Conservation (phyloP, 2,329 filamentous ascomycete species). For the Fusarium bulbicola region DNA sequence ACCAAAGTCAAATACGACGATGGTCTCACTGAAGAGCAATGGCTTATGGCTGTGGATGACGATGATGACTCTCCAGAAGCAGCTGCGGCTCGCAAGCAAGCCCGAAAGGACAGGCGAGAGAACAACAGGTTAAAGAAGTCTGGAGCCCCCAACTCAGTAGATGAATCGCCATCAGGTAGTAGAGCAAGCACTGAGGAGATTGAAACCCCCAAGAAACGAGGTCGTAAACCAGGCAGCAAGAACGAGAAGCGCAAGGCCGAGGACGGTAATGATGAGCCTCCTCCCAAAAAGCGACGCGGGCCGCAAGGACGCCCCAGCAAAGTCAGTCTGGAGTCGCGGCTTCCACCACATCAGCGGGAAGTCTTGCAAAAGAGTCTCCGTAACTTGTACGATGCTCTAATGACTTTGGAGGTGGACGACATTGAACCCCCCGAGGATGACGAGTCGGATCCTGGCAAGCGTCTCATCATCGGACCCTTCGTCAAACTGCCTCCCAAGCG, state of each 20-base stretch:
- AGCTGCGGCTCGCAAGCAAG: conserved; percentile 89
- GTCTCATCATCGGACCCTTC: conserved; percentile 92
- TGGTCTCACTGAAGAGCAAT: conserved; percentile 97
- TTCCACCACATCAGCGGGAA: conserved; percentile 75
- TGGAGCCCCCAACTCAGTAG: conserved; percentile 49
- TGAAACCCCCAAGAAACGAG: conserved; percentile 81
- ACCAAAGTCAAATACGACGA: conserved; percentile 97
- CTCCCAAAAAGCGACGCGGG: conserved; percentile 80
- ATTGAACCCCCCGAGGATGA: conserved; percentile 66
- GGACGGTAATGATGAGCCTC: conserved; percentile 78
- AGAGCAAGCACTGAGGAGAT: conserved; percentile 84
- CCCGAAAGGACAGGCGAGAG: conserved; percentile 81
- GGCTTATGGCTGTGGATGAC: conserved; percentile 97
- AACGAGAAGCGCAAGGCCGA: conserved; percentile 90
- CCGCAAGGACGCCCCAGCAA: conserved; percentile 76
- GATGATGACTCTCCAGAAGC: conserved; percentile 95
- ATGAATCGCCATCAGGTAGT: conserved; percentile 81
- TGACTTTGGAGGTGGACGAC: conserved; percentile 84
- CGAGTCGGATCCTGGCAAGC: conserved; percentile 68
- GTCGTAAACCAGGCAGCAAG: conserved; percentile 78
- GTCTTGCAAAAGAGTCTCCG: conserved; percentile 83
- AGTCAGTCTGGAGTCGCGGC: conserved; percentile 54
- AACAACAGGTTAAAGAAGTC: conserved; percentile 75
- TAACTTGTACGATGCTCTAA: conserved; percentile 79
- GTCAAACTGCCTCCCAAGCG: conserved; percentile 89